Conservation (phyloP, 208 protist genomes). For the Acanthamoeba lenticulata region DNA sequence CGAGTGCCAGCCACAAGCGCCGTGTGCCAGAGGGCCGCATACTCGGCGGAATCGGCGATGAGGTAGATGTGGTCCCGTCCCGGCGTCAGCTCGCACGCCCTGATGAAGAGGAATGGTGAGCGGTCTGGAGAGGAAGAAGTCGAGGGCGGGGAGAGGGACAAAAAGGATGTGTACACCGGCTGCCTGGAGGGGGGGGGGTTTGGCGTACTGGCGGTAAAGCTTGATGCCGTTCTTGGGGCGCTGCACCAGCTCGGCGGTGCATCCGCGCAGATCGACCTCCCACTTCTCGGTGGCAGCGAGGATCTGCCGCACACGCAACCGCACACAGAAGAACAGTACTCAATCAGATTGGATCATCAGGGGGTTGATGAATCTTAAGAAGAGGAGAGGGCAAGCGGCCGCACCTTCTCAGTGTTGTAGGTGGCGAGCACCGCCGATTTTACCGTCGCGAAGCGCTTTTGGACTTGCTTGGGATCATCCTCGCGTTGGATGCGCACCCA, state of each 20-base stretch:
- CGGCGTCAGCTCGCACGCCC: neutral
- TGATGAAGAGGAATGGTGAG: neutral
- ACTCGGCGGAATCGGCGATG: neutral
- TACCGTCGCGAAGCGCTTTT: neutral
- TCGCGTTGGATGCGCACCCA: slow-evolving; percentile 47
- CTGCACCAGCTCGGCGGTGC: neutral
- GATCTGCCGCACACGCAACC: neutral
- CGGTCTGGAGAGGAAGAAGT: neutral
- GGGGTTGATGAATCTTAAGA: neutral
- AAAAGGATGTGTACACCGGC: neutral
- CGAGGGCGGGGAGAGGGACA: neutral
- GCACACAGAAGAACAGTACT: neutral
- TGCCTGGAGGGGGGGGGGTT: neutral
- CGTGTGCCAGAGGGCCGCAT: neutral
- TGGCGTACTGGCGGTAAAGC: neutral
- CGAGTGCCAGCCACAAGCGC: neutral
- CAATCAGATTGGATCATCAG: neutral
- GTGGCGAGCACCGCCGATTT: neutral
- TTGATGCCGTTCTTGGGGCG: neutral
- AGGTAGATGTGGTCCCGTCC: slow-evolving; percentile 13
- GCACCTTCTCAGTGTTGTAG: slow-evolving; percentile 41
- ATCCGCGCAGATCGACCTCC: slow-evolving; percentile 32
- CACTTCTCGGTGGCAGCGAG: slow-evolving; percentile 25
- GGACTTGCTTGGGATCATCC: slow-evolving; percentile 10
- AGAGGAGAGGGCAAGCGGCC: neutral